Base-by-base conservation (phyloP, 371 early-diverging fungal species). In the Massospora cicadina region DNA sequence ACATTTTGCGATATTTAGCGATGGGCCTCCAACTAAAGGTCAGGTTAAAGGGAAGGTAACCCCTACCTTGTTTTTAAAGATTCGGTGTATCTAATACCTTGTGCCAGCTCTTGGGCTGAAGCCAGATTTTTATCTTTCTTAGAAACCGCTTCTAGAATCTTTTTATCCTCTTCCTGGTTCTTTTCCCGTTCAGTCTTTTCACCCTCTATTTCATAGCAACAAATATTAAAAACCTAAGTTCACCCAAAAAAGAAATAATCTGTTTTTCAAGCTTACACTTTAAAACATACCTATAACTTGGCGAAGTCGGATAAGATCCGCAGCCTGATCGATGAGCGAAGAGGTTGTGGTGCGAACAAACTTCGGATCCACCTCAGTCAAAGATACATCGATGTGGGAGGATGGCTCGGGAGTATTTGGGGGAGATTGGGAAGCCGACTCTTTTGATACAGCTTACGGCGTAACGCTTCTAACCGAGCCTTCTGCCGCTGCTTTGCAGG, bases 81-180 rank as follows among this genome's bases (percentile, higher is more conserved):
- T 56, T 92, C 88, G 10, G 80, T 87, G 71, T 95, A 95, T 3
- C 76, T 76, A 17, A 90, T 85, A 53, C 90, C 93, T 63, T 85
- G 75, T 0, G 95, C 94, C 43, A 92, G 78, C 72, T 95, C 95
- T 64, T 81, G 79, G 26, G 82, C 92, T 17, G 91, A 90, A 1
- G 87, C 83, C 54, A 95, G 73, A 53, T 85, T 83, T 65, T 89
- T 91, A 66, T 84, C 77, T 55, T 81, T 78, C 24, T 28, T 17
- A 3, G 87, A 76, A 55, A 91, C 87, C 0, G 91, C 91, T 66
- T 85, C 82, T 68, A 93, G 79, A 65, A 95, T 83, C 65, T 81
- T 80, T 65, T 75, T 72, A 72, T 93, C 93, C 69, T 91, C 83
- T 58, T 93, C 94, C 12, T 87, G 64, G 32, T 81, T 80, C 69